Percentiles rank a stretch among this genome's conserved stretches.
Conservation (phyloP, 2,329 filamentous ascomycete genomes). For the Paramyrothecium sp. region DNA sequence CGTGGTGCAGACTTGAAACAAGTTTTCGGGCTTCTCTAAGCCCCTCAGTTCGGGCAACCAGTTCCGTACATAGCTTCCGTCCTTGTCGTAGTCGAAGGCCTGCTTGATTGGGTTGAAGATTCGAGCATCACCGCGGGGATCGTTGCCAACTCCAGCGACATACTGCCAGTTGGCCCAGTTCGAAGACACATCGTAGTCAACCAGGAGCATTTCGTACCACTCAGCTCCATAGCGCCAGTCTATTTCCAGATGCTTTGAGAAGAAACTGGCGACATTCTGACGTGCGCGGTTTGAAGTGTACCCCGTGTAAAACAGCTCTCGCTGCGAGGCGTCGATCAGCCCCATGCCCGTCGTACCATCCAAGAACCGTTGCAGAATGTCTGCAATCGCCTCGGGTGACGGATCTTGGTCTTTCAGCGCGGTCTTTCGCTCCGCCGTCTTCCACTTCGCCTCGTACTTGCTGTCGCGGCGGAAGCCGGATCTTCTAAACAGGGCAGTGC, state of each 20-base stretch:
- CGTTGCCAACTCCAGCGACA: constrained; percentile 75
- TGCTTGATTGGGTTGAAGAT: constrained; percentile 84
- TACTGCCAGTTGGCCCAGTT: constrained; percentile 89
- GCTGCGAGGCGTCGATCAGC: constrained; percentile 73
- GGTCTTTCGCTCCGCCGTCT: constrained; percentile 32
- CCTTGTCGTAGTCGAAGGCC: constrained; percentile 71
- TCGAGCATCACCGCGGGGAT: constrained; percentile 68
- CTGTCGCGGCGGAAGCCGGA: constrained; percentile 58
- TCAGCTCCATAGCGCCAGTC: constrained; percentile 82
- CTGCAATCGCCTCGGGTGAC: constrained; percentile 39
- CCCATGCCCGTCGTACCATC: constrained; percentile 72
- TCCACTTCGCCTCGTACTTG: constrained; percentile 46
- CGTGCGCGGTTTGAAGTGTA: constrained; percentile 76
- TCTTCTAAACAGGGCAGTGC: constrained; percentile 60
- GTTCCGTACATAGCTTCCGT: constrained; percentile 66
- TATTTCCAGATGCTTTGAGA: constrained; percentile 69
- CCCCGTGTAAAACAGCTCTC: constrained; percentile 72
- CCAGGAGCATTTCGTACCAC: constrained; percentile 74
- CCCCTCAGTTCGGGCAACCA: constrained; percentile 69
- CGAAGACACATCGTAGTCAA: constrained; percentile 73
- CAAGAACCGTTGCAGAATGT: constrained; percentile 57
- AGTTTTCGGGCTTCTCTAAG: constrained; percentile 51
- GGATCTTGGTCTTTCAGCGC: constrained; percentile 35
- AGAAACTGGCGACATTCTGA: constrained; percentile 74
- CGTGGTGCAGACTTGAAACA: constrained; percentile 72